Evolutionary conservation across 768 basidiomycete genomes (phyloP).

Genomic region (Suillus americanus): DNA sequence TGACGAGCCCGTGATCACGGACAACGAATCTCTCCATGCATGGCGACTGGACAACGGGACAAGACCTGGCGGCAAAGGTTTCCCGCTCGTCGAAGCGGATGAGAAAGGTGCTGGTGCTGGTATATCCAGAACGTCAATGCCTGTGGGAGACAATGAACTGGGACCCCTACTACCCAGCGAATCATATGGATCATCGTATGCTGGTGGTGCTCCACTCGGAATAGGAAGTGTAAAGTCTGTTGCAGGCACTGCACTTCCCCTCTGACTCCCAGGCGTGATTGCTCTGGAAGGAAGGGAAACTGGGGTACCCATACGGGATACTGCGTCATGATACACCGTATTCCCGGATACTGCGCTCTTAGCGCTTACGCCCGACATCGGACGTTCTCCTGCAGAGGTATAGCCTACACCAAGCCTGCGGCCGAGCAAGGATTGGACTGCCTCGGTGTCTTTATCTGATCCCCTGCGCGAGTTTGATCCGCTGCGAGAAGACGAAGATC

Average conservation of each 20-base stretch:
- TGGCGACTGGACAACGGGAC: conserved; percentile 25
- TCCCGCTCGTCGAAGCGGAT: conserved; percentile 33
- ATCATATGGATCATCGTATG: conserved; percentile 33
- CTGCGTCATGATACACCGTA: conserved; percentile 65
- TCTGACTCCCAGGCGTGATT: conserved; percentile 40
- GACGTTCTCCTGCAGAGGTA: conserved; percentile 44
- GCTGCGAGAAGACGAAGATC: conserved; percentile 30
- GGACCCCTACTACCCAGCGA: conserved; percentile 24
- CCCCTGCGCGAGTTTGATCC: conserved; percentile 26
- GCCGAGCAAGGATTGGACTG: conserved; percentile 38
- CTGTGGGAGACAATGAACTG: conserved; percentile 24
- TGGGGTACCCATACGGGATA: conserved; percentile 46
- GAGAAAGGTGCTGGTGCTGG: conserved; percentile 59
- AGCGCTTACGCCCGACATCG: conserved; percentile 56
- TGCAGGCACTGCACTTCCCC: conserved; percentile 16
- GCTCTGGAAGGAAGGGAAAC: conserved; percentile 42
- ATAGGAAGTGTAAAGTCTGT: conserved; percentile 15
- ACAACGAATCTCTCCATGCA: conserved; percentile 36
- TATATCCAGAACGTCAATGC: conserved; percentile 50
- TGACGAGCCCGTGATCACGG: conserved; percentile 31
- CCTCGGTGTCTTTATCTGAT: conserved; percentile 48
- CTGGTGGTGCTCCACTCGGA: conserved; percentile 29
- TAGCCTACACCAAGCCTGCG: conserved; percentile 36
- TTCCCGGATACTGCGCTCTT: conserved; percentile 52
- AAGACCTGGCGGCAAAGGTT: conserved; percentile 39